Evolutionary conservation across 2,329 filamentous ascomycete genomes (phyloP).

Genomic region (Calonectria hongkongensis): DNA sequence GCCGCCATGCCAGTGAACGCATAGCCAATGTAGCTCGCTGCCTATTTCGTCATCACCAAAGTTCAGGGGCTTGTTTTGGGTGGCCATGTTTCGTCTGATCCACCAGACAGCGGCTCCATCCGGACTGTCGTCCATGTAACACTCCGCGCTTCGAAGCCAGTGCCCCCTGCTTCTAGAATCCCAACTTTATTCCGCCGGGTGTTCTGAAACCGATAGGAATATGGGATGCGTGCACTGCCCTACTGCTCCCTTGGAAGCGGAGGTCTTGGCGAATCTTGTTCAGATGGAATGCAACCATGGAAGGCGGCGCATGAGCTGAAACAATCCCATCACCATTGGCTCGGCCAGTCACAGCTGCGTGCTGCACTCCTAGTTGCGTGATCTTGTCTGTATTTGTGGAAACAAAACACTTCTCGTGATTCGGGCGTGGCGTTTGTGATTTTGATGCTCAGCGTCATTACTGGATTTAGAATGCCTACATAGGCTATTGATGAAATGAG

Average conservation of each 20-base stretch:
- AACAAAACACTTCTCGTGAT: neutral
- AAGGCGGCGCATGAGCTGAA: conserved; percentile 10
- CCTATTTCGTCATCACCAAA: conserved; percentile 18
- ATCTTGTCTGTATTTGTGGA: neutral
- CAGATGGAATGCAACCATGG: conserved; percentile 12
- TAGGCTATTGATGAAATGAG: neutral
- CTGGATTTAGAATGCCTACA: conserved; percentile 6
- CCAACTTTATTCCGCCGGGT: neutral
- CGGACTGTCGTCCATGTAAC: neutral
- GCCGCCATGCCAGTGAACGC: neutral
- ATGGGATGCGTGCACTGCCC: conserved; percentile 2
- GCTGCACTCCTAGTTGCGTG: neutral
- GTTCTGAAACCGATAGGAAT: conserved; percentile 13
- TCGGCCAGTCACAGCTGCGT: neutral
- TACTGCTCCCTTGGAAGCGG: conserved; percentile 6
- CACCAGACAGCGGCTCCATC: conserved; percentile 4
- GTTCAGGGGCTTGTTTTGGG: conserved; percentile 12
- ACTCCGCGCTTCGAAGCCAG: conserved; percentile 16
- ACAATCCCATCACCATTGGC: neutral
- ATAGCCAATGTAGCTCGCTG: neutral
- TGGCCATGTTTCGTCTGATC: conserved; percentile 21
- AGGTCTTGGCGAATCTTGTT: conserved; percentile 20
- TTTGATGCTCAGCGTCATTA: conserved; percentile 20
- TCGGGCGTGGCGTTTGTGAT: neutral
- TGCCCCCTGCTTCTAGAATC: conserved; percentile 17